phyloP scores from a whole-genome alignment of 2,329 filamentous ascomycete genomes.

The Aspergillus novoparasiticus region DNA sequence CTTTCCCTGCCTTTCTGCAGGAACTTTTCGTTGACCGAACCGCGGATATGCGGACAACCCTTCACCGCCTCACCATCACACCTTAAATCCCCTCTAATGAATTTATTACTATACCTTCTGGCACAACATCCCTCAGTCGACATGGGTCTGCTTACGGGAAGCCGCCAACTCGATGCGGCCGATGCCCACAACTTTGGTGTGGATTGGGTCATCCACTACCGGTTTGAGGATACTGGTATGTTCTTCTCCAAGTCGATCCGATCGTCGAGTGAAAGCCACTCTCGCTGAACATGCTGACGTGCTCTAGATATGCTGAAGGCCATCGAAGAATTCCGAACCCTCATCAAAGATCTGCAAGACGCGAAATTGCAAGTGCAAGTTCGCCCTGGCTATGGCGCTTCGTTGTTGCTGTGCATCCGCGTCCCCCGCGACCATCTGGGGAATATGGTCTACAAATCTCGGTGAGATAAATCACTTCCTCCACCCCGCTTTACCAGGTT shows the following conservation, averaged over 20 bases:
- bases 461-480: conserved; percentile 44
- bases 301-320: conserved; percentile 67
- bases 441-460: conserved; percentile 80
- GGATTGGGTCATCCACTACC: conserved; percentile 85
- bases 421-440: conserved; percentile 76
- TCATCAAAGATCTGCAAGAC: conserved; percentile 72
- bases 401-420: conserved; percentile 80
- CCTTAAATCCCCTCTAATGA: not conserved
- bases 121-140: conserved; percentile 5
- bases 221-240: conserved; percentile 68
- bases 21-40: not conserved
- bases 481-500: not conserved
- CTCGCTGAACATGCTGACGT: conserved; percentile 11
- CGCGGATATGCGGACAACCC: not conserved
- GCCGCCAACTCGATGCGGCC: conserved; percentile 19
- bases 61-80: not conserved
- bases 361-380: conserved; percentile 89
- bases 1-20: not conserved
- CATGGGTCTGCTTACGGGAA: conserved; percentile 32
- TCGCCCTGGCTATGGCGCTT: conserved; percentile 72
- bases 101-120: not conserved
- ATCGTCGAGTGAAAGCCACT: conserved; percentile 2
- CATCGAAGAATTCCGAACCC: conserved; percentile 73
- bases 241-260: not conserved
- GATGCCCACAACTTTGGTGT: conserved; percentile 66